phyloP scores from a whole-genome alignment of 1,139 yeast species.

The Pichia sp. region DNA sequence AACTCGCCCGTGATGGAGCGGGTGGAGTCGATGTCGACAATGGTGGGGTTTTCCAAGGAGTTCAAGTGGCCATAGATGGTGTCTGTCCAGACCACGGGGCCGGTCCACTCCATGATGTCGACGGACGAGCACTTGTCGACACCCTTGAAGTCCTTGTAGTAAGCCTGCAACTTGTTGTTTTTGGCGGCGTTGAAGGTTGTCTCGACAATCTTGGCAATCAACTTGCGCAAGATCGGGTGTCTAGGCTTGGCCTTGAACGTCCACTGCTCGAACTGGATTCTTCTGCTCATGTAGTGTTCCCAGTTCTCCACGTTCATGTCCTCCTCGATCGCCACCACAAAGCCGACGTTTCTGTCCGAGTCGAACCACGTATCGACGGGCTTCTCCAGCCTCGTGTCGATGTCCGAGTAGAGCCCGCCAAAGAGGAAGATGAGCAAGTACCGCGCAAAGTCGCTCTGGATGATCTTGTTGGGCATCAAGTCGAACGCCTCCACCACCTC shows the following conservation, averaged over 20 bases:
- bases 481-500: constrained; percentile 48
- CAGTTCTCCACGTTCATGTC: constrained; percentile 33
- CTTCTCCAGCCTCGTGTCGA: constrained; percentile 40
- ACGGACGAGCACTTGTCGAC: constrained; percentile 30
- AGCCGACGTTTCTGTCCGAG: constrained; percentile 37
- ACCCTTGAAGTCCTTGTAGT: constrained; percentile 29
- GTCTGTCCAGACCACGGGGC: constrained; percentile 58
- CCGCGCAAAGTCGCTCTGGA: constrained; percentile 52
- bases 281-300: constrained; percentile 36
- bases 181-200: constrained; percentile 37
- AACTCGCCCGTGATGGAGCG: constrained; percentile 31
- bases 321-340: constrained; percentile 32
- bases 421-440: constrained; percentile 47
- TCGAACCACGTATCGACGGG: constrained; percentile 34
- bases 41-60: constrained; percentile 29
- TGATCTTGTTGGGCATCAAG: constrained; percentile 50
- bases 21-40: constrained; percentile 30
- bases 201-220: constrained; percentile 49
- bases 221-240: constrained; percentile 53
- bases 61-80: constrained; percentile 45
- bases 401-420: constrained; percentile 56
- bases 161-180: constrained; percentile 32
- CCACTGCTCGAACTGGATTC: constrained; percentile 44
- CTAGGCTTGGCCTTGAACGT: constrained; percentile 44
- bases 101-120: constrained; percentile 56